phyloP scores from a whole-genome alignment of 176 grass and related monocot genomes.

The Bromus sterilis region DNA sequence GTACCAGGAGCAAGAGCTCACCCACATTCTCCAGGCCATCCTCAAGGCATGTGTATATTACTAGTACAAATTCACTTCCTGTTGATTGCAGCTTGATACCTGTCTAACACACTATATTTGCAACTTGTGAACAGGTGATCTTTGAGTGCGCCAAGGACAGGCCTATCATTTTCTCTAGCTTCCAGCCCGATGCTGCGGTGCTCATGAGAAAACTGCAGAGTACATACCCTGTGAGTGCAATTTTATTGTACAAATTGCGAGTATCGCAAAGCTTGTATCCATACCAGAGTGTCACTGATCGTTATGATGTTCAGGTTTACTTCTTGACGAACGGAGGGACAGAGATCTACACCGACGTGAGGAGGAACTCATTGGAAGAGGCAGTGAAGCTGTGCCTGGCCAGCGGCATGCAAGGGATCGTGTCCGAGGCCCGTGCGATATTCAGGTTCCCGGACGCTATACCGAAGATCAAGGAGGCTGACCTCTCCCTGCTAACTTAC shows the following conservation, averaged over 20 bases:
- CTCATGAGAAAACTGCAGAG: slow-evolving; percentile 62
- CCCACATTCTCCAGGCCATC: slow-evolving; percentile 37
- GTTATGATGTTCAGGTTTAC: slow-evolving; percentile 50
- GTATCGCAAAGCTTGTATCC: neutral
- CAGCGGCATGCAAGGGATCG: slow-evolving; percentile 65
- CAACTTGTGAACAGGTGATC: slow-evolving; percentile 41
- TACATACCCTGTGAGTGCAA: slow-evolving; percentile 64
- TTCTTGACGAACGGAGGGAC: slow-evolving; percentile 78
- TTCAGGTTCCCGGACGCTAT: slow-evolving; percentile 65
- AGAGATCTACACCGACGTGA: slow-evolving; percentile 42
- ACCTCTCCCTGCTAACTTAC: slow-evolving; percentile 67
- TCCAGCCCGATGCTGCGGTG: slow-evolving; percentile 76
- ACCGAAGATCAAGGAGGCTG: slow-evolving; percentile 75
- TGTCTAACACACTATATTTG: neutral
- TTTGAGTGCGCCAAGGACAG: slow-evolving; percentile 55
- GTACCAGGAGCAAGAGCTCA: slow-evolving; percentile 67
- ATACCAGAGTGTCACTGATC: neutral
- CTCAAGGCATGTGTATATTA: slow-evolving; percentile 26
- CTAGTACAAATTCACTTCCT: neutral
- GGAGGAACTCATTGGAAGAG: slow-evolving; percentile 88
- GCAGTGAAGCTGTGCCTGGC: slow-evolving; percentile 59
- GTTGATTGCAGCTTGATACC: neutral
- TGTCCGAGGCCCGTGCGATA: slow-evolving; percentile 66
- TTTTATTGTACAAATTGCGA: neutral
- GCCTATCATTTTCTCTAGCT: slow-evolving; percentile 80